Conservation (phyloP, 2,329 filamentous ascomycete genomes). For the Phialophora expanda region DNA sequence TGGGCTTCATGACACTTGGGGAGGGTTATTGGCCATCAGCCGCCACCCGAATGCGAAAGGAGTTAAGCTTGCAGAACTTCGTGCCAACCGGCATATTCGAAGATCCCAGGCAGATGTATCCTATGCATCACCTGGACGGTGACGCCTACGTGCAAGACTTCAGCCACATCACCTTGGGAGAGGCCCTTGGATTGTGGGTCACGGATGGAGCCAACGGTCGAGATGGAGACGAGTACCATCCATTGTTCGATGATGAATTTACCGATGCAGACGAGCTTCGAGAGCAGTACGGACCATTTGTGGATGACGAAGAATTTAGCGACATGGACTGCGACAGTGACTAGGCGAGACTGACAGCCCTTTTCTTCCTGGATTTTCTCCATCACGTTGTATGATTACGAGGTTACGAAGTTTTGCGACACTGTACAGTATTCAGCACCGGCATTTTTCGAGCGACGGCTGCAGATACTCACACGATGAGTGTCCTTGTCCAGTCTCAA, state of each 20-base stretch:
- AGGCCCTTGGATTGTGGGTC: conserved; percentile 33
- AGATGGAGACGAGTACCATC: conserved; percentile 29
- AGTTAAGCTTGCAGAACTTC: conserved; percentile 30
- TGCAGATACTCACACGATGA: conserved; percentile 29
- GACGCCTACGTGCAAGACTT: conserved; percentile 29
- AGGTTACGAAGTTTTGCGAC: conserved; percentile 27
- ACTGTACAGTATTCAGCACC: conserved; percentile 29
- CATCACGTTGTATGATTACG: conserved; percentile 26
- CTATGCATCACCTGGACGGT: conserved; percentile 32
- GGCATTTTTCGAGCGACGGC: conserved; percentile 33
- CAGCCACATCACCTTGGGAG: conserved; percentile 26
- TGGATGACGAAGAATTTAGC: conserved; percentile 24
- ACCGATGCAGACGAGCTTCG: conserved; percentile 31
- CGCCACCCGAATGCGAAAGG: conserved; percentile 32
- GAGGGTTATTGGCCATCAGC: conserved; percentile 30
- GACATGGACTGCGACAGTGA: conserved; percentile 33
- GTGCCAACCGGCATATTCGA: conserved; percentile 33
- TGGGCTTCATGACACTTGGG: conserved; percentile 35
- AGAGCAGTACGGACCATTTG: conserved; percentile 32
- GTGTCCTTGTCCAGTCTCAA: conserved; percentile 20
- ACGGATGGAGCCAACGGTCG: conserved; percentile 19
- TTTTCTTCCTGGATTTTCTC: conserved; percentile 1
- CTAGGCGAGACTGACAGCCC: conserved; percentile 15
- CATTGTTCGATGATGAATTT: conserved; percentile 30
- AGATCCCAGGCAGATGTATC: conserved; percentile 33